Evolutionary conservation across 495 filamentous ascomycete genomes (phyloP).

Genomic region (Chaetomium fimeti): DNA sequence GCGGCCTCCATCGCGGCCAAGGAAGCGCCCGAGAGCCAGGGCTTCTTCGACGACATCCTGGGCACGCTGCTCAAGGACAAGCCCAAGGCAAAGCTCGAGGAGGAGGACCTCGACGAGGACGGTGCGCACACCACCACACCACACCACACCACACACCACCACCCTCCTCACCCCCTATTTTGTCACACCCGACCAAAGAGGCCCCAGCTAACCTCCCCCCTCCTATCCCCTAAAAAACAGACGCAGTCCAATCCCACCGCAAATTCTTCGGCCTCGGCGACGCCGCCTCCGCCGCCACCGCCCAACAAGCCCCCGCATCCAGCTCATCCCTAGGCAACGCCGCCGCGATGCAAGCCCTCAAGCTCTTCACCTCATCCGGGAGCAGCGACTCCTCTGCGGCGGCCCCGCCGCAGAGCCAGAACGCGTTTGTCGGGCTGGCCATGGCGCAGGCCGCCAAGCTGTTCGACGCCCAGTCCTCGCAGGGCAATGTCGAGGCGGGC

Average conservation of each 20-base stretch:
- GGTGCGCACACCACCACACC: conserved; percentile 29
- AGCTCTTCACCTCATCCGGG: conserved; percentile 53
- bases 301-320: conserved; percentile 29
- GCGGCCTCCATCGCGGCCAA: conserved; percentile 53
- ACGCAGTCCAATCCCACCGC: conserved; percentile 56
- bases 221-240: conserved; percentile 19
- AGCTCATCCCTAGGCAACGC: conserved; percentile 54
- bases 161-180: not conserved
- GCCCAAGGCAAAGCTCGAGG: conserved; percentile 38
- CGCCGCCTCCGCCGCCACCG: conserved; percentile 11
- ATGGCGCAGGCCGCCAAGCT: conserved; percentile 56
- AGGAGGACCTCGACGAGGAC: conserved; percentile 62
- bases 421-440: conserved; percentile 53
- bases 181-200: not conserved
- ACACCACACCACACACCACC: too few species aligned
- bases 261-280: conserved; percentile 45
- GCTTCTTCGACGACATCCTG: conserved; percentile 54
- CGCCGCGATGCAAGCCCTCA: conserved; percentile 66
- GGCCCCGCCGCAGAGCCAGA: conserved; percentile 33
- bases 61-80: conserved; percentile 50
- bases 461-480: conserved; percentile 49
- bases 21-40: conserved; percentile 49
- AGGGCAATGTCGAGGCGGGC: conserved; percentile 46
- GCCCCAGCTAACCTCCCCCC: not conserved
- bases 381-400: not conserved